A percentile compares a stretch with the other conserved stretches of the same genome.
Conservation (phyloP, 371 early-diverging fungal species). For the Conidiobolus incongruus region DNA sequence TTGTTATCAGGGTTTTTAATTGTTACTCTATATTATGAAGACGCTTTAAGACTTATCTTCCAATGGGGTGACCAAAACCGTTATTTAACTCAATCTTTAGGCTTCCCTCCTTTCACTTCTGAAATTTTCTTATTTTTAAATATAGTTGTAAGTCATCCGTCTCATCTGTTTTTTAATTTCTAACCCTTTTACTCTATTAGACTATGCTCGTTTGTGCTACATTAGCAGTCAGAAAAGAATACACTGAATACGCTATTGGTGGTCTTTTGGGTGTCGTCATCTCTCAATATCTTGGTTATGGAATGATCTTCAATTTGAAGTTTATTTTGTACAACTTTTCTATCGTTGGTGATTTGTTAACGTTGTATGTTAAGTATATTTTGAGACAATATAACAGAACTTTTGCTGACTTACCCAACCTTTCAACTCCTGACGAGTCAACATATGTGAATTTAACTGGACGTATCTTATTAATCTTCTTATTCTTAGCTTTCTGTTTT, state of each 20-base stretch:
- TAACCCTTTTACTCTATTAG: slow-evolving; percentile 9
- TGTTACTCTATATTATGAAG: slow-evolving; percentile 88
- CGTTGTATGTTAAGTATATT: slow-evolving; percentile 59
- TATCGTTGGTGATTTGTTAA: slow-evolving; percentile 79
- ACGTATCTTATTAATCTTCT: slow-evolving; percentile 70
- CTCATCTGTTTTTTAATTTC: neutral
- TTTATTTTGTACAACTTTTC: slow-evolving; percentile 86
- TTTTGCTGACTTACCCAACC: slow-evolving; percentile 70
- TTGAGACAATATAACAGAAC: slow-evolving; percentile 34
- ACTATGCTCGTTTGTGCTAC: slow-evolving; percentile 57
- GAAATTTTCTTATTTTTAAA: slow-evolving; percentile 67
- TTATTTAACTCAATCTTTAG: slow-evolving; percentile 51
- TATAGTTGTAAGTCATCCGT: slow-evolving; percentile 40
- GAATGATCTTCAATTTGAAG: slow-evolving; percentile 64
- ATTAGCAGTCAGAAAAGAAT: slow-evolving; percentile 47
- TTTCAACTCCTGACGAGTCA: slow-evolving; percentile 55
- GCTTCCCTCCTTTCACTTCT: slow-evolving; percentile 50
- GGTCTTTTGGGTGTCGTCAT: slow-evolving; percentile 61
- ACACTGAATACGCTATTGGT: slow-evolving; percentile 58
- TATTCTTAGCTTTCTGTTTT: slow-evolving; percentile 75
- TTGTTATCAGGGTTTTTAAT: slow-evolving; percentile 73
- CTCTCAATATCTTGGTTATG: slow-evolving; percentile 78
- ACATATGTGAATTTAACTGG: slow-evolving; percentile 80
- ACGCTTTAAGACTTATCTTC: slow-evolving; percentile 63
- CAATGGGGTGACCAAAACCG: slow-evolving; percentile 75